Conservation (phyloP, 2,329 filamentous ascomycete genomes). For the Fusarium chlamydosporum region DNA sequence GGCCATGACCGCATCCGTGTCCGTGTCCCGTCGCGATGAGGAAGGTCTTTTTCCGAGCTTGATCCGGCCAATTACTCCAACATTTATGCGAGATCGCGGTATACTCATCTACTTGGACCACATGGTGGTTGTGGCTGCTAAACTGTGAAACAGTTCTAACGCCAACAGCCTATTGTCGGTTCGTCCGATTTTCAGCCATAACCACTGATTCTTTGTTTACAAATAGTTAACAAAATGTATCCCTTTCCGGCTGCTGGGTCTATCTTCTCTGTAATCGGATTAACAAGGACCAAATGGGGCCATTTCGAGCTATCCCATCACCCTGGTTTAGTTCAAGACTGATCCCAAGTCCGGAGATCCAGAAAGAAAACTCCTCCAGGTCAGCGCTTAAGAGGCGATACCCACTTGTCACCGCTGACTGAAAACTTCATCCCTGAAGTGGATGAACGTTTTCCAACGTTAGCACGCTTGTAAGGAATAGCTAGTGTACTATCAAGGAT, state of each 20-base stretch:
- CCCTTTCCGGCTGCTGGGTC: neutral
- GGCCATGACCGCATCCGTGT: constrained; percentile 30
- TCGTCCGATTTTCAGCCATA: constrained; percentile 24
- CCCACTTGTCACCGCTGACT: constrained; percentile 27
- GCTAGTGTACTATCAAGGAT: constrained; percentile 13
- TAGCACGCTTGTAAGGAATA: neutral
- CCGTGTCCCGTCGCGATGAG: constrained; percentile 1
- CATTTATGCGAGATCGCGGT: constrained; percentile 27
- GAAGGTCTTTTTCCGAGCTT: neutral
- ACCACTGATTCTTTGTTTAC: constrained; percentile 18
- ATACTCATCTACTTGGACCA: constrained; percentile 13
- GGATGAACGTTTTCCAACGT: constrained; percentile 3
- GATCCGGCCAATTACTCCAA: constrained; percentile 16
- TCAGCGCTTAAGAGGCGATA: constrained; percentile 35
- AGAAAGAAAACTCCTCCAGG: constrained; percentile 23
- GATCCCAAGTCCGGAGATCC: constrained; percentile 11
- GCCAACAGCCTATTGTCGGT: constrained; percentile 30
- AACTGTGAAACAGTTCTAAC: constrained; percentile 18
- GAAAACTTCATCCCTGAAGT: constrained; percentile 12
- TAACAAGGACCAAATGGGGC: neutral
- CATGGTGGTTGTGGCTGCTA: constrained; percentile 22
- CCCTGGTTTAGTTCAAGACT: constrained; percentile 15
- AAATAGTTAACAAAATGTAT: neutral
- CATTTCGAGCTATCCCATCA: constrained; percentile 11
- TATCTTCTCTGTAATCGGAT: neutral